These are phyloP conservation scores for Nothophytophthora sp. DNA, from an alignment of 352 stramenopile genomes.

Conservation along the genomic window DNA sequence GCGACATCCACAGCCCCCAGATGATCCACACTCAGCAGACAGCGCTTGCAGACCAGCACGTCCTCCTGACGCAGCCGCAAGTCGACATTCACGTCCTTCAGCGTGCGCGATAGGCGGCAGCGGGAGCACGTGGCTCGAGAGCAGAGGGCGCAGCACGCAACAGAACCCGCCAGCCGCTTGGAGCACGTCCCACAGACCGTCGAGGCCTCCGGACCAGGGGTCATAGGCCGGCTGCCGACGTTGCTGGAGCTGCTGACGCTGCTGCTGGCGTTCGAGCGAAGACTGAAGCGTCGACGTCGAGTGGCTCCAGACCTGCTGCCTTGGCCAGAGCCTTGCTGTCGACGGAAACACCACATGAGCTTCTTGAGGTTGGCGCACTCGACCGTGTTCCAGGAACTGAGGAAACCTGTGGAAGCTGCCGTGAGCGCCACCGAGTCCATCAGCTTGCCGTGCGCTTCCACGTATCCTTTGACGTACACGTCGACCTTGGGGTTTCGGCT, in stretches of 20 bases:
- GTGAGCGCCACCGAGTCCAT: slow-evolving; percentile 18
- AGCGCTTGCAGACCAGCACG: slow-evolving; percentile 31
- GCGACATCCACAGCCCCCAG: slow-evolving; percentile 25
- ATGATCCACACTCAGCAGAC: slow-evolving; percentile 24
- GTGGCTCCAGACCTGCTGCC: background rate
- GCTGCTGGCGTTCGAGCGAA: slow-evolving; percentile 17
- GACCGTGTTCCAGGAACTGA: slow-evolving; percentile 26
- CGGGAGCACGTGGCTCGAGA: slow-evolving; percentile 22
- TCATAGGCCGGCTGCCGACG: background rate
- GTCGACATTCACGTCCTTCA: slow-evolving; percentile 28
- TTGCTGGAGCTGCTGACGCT: slow-evolving; percentile 18
- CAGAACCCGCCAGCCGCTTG: slow-evolving; percentile 13
- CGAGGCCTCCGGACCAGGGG: background rate
- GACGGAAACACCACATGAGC: slow-evolving; percentile 36
- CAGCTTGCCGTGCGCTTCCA: slow-evolving; percentile 15
- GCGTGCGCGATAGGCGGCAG: slow-evolving; percentile 23
- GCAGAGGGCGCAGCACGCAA: slow-evolving; percentile 19
- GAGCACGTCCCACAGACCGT: slow-evolving; percentile 24
- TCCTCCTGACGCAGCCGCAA: slow-evolving; percentile 30
- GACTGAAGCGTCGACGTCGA: slow-evolving; percentile 5
- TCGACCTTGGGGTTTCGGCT: slow-evolving; percentile 24
- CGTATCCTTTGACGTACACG: slow-evolving; percentile 14
- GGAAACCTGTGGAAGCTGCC: slow-evolving; percentile 14
- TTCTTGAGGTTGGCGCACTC: slow-evolving; percentile 25
- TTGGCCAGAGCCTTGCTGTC: slow-evolving; percentile 3